Base-by-base conservation (phyloP, 192 early-diverging fungal species). In the Coemansia sp. region DNA sequence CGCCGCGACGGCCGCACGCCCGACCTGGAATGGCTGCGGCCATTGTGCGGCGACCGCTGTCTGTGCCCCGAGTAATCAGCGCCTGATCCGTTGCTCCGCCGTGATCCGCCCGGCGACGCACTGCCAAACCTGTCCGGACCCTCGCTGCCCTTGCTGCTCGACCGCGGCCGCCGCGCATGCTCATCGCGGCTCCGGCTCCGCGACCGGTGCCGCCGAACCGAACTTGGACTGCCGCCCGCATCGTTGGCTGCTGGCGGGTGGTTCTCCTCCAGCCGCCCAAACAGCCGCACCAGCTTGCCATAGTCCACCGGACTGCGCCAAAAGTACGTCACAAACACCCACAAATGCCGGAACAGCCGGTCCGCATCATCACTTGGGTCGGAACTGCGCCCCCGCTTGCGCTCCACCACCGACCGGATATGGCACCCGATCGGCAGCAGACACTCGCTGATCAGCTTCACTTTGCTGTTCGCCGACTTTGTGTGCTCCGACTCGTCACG, bases 271-370 rank as follows among this genome's bases (percentile, higher is more conserved):
- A 84, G 51, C 21, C 83, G 67, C 55, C 78, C 79, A 84, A 87
- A 88, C 54, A 87, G 64, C 40, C 79, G 54, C 67, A 82, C 67
- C 38, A 88, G 49, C 65, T 87, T 69, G 17, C 72, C 61, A 53
- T 84, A 71, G 46, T 85, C 71, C 21, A 91, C 73, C 22, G 81
- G 60, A 49, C 71, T 73, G 17, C 87, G 86, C 90, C 87, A 89
- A 65, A 84, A 91, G 54, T 80, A 83, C 22, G 85, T 84, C 59
- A 79, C 87, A 80, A 83, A 89, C 63, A 85, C 85, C 93, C 85
- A 94, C 60, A 86, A 64, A 69, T 86, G 86, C 26, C 77, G 80
- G 57, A 81, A 69, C 22, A 82, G 63, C 75, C 69, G 62, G 60
- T 66, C 72, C 55, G 59, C 44, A 64, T 63, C 64, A 55, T 62